A percentile compares a stretch with the other conserved stretches of the same genome.
Conservation (phyloP, 371 early-diverging fungal genomes). For the Syncephalis fuscata region DNA sequence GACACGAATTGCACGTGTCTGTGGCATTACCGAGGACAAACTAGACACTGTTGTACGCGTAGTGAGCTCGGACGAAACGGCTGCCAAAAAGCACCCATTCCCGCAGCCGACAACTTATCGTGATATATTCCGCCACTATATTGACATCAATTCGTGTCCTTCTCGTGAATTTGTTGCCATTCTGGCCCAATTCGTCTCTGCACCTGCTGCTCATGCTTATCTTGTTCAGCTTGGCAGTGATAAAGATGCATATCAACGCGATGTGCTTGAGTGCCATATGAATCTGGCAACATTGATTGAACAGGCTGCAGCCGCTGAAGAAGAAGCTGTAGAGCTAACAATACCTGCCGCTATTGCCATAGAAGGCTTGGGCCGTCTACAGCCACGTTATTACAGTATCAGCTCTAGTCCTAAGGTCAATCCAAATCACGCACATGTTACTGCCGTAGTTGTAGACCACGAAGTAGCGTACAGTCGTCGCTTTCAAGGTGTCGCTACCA, state of each 20-base stretch:
- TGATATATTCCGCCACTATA: constrained; percentile 72
- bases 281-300: constrained; percentile 51
- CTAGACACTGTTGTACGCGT: constrained; percentile 43
- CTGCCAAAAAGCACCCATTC: constrained; percentile 64
- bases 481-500: constrained; percentile 67
- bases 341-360: constrained; percentile 57
- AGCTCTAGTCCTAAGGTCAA: constrained; percentile 59
- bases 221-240: constrained; percentile 43
- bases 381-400: constrained; percentile 90
- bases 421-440: constrained; percentile 58
- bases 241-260: constrained; percentile 44
- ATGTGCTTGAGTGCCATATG: constrained; percentile 37
- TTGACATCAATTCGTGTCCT: constrained; percentile 65
- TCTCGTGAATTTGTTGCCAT: constrained; percentile 42
- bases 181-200: constrained; percentile 35
- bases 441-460: constrained; percentile 57
- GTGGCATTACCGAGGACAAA: constrained; percentile 31
- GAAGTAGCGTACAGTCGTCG: constrained; percentile 8
- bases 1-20: constrained; percentile 29
- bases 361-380: constrained; percentile 64
- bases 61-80: constrained; percentile 37
- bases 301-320: constrained; percentile 6
- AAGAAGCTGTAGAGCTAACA: not conserved
- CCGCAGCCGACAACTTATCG: constrained; percentile 76
- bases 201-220: constrained; percentile 20